These are phyloP conservation scores for Hydrangea macrophylla DNA, from an alignment of 148 eudicot species.

Conservation along the genomic window DNA sequence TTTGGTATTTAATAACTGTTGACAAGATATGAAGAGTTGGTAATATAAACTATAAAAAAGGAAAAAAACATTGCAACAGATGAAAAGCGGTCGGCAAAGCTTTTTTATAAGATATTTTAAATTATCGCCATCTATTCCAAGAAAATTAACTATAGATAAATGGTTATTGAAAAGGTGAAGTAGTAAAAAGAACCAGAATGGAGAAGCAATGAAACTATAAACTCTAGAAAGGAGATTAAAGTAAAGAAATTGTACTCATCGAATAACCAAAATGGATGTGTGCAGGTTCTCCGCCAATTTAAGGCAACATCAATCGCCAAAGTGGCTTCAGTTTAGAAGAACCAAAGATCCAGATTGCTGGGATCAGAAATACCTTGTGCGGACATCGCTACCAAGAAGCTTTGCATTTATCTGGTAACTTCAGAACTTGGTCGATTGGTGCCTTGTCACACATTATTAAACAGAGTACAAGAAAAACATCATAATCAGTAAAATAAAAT, in stretches of 20 bases:
- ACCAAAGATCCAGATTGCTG: conserved; percentile 47
- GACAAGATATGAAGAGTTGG: too few species aligned
- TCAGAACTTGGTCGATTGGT: conserved; percentile 28
- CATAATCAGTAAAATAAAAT: too few species aligned
- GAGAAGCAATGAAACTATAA: too few species aligned
- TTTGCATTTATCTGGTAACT: conserved; percentile 22
- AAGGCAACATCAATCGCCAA: conserved; percentile 42
- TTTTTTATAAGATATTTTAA: too few species aligned
- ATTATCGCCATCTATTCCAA: background rate
- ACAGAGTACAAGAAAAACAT: too few species aligned
- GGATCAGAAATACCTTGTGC: conserved; percentile 32
- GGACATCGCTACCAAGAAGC: conserved; percentile 29
- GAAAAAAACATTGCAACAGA: too few species aligned
- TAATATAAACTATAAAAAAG: too few species aligned
- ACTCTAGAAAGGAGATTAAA: background rate
- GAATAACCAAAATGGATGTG: conserved; percentile 37
- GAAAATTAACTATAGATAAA: too few species aligned
- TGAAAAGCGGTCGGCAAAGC: background rate
- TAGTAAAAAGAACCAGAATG: too few species aligned
- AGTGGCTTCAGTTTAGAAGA: conserved; percentile 38
- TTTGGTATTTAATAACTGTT: too few species aligned
- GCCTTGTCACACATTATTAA: conserved; percentile 24
- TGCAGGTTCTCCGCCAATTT: conserved; percentile 60
- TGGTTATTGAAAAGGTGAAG: too few species aligned
- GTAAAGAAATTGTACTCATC: background rate